Base-by-base conservation (phyloP, 768 basidiomycete genomes). In the Floccularia luteovirens region DNA sequence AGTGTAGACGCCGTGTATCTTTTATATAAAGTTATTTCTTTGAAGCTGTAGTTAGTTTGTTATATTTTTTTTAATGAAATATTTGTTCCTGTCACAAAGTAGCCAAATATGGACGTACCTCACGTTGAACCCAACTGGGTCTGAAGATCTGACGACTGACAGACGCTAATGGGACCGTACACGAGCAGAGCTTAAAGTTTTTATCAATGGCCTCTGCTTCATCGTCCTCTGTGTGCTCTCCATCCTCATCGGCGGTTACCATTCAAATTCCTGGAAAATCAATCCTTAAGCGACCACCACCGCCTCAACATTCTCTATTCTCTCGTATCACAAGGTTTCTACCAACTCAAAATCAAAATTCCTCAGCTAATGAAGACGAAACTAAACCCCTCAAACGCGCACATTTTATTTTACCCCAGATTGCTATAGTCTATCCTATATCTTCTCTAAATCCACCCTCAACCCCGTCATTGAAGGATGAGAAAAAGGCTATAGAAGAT, bases 391-490 rank as follows among this genome's bases (percentile, higher is more conserved):
- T 94, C 46, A 90, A 88, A 54, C 66, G 88, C 36, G 96, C 93
- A 0, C 88, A 94, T 51, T 97, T 97, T 56, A 87, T 94, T 48
- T 66, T 96, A 10, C 89, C 89, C 0, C 75, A 86, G 49, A 75
- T 96, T 49, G 80, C 78, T 23, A 87, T 86, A 17, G 79, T 92
- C 23, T 97, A 98, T 58, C 91, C 92, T 0, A 93, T 97, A 56
- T 86, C 84, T 20, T 78, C 82, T 1, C 50, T 80, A 12, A 85
- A 85, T 38, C 88, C 94, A 5, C 93, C 93, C 1, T 86, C 79
- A 35, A 87, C 79, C 2, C 80, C 82, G 0, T 73, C 74, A 2
- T 65, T 90, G 38, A 80, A 79, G 59, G 86, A 90, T 44, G 89
- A 93, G 66, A 87, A 86, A 60, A 67, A 72, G 42, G 74, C 77